phyloP scores from a whole-genome alignment of 257 asterid genomes.

The Gentiana dahurica region DNA sequence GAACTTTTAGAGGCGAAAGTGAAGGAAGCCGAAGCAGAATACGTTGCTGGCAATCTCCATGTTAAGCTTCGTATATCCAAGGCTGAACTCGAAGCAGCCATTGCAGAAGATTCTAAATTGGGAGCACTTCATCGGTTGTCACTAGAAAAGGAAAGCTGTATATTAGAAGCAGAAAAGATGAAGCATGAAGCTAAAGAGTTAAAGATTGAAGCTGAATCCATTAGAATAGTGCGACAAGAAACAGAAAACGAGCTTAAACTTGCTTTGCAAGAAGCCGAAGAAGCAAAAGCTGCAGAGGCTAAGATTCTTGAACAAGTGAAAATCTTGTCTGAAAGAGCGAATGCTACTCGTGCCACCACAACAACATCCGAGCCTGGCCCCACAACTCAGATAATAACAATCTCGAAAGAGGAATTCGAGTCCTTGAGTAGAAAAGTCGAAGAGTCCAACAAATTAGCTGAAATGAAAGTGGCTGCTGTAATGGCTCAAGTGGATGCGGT shows the following conservation, averaged over 20 bases:
- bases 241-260: slow-evolving; percentile 50
- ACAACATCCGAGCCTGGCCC: slow-evolving; percentile 37
- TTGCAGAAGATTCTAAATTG: slow-evolving; percentile 57
- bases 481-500: slow-evolving; percentile 82
- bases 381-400: slow-evolving; percentile 52
- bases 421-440: slow-evolving; percentile 61
- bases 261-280: slow-evolving; percentile 54
- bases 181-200: slow-evolving; percentile 52
- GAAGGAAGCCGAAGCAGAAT: slow-evolving; percentile 67
- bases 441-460: slow-evolving; percentile 59
- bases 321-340: slow-evolving; percentile 50
- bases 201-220: slow-evolving; percentile 46
- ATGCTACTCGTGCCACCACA: slow-evolving; percentile 36
- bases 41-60: slow-evolving; percentile 60
- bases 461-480: slow-evolving; percentile 75
- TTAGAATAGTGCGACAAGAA: slow-evolving; percentile 46
- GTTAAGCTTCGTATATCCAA: slow-evolving; percentile 66
- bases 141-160: slow-evolving; percentile 42
- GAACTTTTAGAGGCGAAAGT: slow-evolving; percentile 56
- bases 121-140: slow-evolving; percentile 52
- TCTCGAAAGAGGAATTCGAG: slow-evolving; percentile 65
- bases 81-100: slow-evolving; percentile 66
- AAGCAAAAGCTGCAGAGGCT: slow-evolving; percentile 67
- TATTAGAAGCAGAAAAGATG: slow-evolving; percentile 56
- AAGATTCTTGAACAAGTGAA: slow-evolving; percentile 57